Evolutionary conservation across 2,329 filamentous ascomycete species (phyloP), one percentile per base, ranked within the genome.

Genomic region (Fonsecaea monophora): DNA sequence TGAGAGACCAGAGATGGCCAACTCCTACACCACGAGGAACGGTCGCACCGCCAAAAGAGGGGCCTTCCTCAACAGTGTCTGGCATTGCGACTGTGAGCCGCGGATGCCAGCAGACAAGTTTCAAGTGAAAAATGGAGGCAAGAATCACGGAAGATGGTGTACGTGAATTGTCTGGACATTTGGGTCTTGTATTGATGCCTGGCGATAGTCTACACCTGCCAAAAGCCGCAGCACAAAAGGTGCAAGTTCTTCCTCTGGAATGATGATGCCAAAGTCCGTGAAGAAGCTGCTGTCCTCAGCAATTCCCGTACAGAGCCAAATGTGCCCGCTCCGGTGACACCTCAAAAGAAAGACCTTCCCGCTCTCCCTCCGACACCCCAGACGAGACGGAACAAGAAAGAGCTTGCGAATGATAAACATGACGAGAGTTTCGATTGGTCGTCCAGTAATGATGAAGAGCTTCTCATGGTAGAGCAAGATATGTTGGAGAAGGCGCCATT

Each of bases 211-310:
- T 87, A 86, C 70, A 85, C 82, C 3, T 89, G 87, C 72, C 84
- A 87, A 70, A 81, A 82, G 71, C 77, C 78, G 38, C 77, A 80
- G 60, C 73, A 77, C 2, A 77, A 82, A 54, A 78, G 81, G 48
- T 89, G 87, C 73, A 79, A 78, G 4, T 89, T 89, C 78, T 89
- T 89, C 65, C 79, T 89, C 0, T 89, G 86, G 87, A 81, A 84
- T 13, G 82, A 84, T 62, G 85, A 88, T 62, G 87, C 87, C 13
- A 81, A 84, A 69, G 69, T 77, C n/a, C 79, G 87, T 21, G 84
- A 86, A 74, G 81, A 82, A 66, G 76, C 76, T 10, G 80, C 81
- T 25, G 75, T 86, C 5, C 73, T 85, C 67, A 81, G 77, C 68
- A 85, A 85, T 69, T 81, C 82, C 30, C 77, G 78, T 60, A 82